A percentile compares a stretch with the other conserved stretches of the same genome.
Conservation (phyloP, 805 yeast species). For the Yarrowia sp. region DNA sequence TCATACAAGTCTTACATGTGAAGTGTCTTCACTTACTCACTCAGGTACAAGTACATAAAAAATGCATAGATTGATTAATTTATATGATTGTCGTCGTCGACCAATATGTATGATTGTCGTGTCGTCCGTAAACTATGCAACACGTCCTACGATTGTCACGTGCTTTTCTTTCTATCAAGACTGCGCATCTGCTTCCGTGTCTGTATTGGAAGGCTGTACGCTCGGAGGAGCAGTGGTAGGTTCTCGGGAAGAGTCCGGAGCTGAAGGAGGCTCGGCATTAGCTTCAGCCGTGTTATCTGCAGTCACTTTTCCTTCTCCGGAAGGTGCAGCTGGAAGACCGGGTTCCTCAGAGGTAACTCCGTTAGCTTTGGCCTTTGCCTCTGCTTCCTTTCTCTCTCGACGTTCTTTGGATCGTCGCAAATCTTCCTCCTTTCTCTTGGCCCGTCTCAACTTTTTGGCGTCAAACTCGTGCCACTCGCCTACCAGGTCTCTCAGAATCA, state of each 20-base stretch:
- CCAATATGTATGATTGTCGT: not conserved
- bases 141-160: not conserved
- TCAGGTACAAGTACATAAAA: not conserved
- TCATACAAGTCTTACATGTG: too few relatives aligned
- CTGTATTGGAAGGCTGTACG: conserved; percentile 5
- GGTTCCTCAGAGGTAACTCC: too few relatives aligned
- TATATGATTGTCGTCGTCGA: conserved; percentile 1
- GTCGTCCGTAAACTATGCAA: too few relatives aligned
- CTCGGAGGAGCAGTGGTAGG: conserved; percentile 25
- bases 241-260: conserved; percentile 23
- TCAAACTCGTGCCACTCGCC: conserved; percentile 99
- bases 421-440: conserved; percentile 13
- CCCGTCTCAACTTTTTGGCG: conserved; percentile 63
- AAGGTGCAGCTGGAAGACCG: too few relatives aligned
- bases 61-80: conserved; percentile 29
- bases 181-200: not conserved
- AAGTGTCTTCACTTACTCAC: too few relatives aligned
- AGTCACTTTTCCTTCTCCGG: not conserved
- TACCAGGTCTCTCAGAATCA: conserved; percentile 58
- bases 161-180: too few relatives aligned
- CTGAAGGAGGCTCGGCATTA: conserved; percentile 7
- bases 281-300: conserved; percentile 8
- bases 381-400: conserved; percentile 18
- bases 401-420: conserved; percentile 20
- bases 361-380: not conserved